Evolutionary conservation across 345 rosid species (phyloP).

Genomic region (Geranium brycei): DNA sequence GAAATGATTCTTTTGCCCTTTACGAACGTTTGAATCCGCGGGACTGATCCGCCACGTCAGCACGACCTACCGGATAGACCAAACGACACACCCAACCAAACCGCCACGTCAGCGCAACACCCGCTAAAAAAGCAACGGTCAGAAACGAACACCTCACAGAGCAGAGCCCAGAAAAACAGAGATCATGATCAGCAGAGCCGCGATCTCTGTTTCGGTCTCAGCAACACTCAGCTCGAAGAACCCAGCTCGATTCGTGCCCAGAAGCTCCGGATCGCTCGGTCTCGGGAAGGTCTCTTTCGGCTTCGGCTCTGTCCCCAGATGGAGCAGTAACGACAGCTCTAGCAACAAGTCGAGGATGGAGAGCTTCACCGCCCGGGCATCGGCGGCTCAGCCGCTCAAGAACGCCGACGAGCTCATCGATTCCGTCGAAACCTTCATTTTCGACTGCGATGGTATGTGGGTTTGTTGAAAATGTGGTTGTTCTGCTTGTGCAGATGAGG

Average conservation of each 20-base stretch:
- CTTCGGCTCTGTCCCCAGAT: slow-evolving; percentile 6
- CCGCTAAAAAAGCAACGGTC: slow-evolving; percentile 14
- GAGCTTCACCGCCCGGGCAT: slow-evolving; percentile 22
- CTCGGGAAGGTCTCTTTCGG: slow-evolving; percentile 9
- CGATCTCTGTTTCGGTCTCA: slow-evolving; percentile 10
- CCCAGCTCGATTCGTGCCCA: slow-evolving; percentile 10
- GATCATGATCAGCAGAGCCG: slow-evolving; percentile 35
- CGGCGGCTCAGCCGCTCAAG: slow-evolving; percentile 59
- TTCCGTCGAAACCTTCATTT: slow-evolving; percentile 86
- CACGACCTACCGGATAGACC: background rate
- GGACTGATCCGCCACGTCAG: too few species aligned
- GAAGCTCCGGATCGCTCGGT: slow-evolving; percentile 1
- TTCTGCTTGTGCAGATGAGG: background rate
- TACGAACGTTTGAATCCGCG: too few species aligned
- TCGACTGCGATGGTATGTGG: slow-evolving; percentile 73
- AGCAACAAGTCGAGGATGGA: slow-evolving; percentile 21
- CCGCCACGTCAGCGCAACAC: slow-evolving; percentile 9
- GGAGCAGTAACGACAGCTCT: background rate
- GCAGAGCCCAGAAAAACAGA: background rate
- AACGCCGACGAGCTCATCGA: slow-evolving; percentile 75
- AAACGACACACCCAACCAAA: slow-evolving; percentile 11
- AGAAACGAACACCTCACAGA: slow-evolving; percentile 12
- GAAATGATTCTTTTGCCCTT: too few species aligned
- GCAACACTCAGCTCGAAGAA: slow-evolving; percentile 15
- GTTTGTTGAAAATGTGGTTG: background rate